Conservation (phyloP, 768 basidiomycete species). For the Suillus subaureus region DNA sequence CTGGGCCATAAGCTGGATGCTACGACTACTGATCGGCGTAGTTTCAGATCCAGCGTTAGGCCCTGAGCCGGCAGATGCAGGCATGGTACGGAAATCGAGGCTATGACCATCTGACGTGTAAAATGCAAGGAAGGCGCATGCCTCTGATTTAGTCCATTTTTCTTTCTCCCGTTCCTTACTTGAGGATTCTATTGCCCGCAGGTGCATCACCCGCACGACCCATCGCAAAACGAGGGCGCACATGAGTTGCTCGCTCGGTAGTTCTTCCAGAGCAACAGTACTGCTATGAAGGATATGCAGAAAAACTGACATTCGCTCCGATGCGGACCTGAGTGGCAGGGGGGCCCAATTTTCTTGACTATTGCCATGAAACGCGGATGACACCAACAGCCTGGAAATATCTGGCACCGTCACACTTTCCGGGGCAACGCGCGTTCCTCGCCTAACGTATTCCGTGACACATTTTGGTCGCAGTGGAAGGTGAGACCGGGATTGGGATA, state of each 20-base stretch:
- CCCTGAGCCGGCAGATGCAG: constrained; percentile 16
- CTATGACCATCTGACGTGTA: constrained; percentile 33
- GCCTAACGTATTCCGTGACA: constrained; percentile 63
- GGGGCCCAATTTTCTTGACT: constrained; percentile 37
- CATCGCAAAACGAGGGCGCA: constrained; percentile 64
- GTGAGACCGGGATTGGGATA: constrained; percentile 30
- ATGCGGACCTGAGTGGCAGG: constrained; percentile 50
- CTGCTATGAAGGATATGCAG: constrained; percentile 61
- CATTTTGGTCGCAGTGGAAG: constrained; percentile 23
- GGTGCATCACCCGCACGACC: constrained; percentile 53
- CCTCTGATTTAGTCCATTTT: constrained; percentile 70
- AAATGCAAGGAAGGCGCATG: constrained; percentile 56
- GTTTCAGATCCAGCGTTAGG: constrained; percentile 9
- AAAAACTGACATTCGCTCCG: constrained; percentile 56
- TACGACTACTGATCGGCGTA: constrained; percentile 51
- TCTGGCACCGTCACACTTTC: constrained; percentile 58
- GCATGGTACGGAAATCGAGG: constrained; percentile 10
- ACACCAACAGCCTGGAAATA: constrained; percentile 49
- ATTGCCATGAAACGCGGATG: constrained; percentile 30
- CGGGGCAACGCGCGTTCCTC: constrained; percentile 63
- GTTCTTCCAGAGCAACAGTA: constrained; percentile 42
- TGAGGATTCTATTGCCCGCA: constrained; percentile 49
- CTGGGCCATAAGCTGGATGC: constrained; percentile 72
- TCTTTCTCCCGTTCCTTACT: constrained; percentile 66
- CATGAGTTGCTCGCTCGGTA: constrained; percentile 50